Conservation (phyloP, 495 filamentous ascomycete species). For the Sporormia fimetaria region DNA sequence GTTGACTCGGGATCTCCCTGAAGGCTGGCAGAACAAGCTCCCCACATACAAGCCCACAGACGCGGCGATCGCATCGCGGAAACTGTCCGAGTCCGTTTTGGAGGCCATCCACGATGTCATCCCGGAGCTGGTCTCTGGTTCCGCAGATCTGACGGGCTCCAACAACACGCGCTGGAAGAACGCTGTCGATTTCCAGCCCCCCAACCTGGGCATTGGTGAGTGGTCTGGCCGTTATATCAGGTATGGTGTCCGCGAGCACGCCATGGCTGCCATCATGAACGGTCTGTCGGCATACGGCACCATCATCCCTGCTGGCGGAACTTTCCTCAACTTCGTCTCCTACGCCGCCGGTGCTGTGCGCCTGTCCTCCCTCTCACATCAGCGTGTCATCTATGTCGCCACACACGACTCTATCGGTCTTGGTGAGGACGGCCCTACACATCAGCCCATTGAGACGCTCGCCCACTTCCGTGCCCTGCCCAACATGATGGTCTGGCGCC, state of each 20-base stretch:
- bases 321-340: conserved; percentile 99
- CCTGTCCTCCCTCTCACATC: conserved; percentile 81
- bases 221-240: conserved; percentile 80
- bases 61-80: conserved; percentile 75
- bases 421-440: conserved; percentile 95
- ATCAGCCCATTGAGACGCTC: conserved; percentile 99
- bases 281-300: conserved; percentile 93
- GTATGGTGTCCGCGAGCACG: conserved; percentile 36
- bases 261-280: conserved; percentile 93
- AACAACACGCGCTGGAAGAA: conserved; percentile 98
- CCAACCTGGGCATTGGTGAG: conserved; percentile 68
- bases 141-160: conserved; percentile 93
- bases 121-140: conserved; percentile 90
- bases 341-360: conserved; percentile 94
- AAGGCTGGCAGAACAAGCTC: conserved; percentile 93
- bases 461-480: conserved; percentile 98
- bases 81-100: conserved; percentile 89
- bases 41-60: conserved; percentile 86
- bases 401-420: conserved; percentile 99
- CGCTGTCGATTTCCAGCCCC: conserved; percentile 94
- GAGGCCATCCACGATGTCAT: conserved; percentile 72
- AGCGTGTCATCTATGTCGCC: conserved; percentile 89
- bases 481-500: conserved; percentile 99
- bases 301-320: conserved; percentile 84
- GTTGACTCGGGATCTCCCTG: conserved; percentile 71